Evolutionary conservation across 768 basidiomycete genomes (phyloP), one percentile per base, ranked within the genome.

Genomic region (Boletellus emodensis): DNA sequence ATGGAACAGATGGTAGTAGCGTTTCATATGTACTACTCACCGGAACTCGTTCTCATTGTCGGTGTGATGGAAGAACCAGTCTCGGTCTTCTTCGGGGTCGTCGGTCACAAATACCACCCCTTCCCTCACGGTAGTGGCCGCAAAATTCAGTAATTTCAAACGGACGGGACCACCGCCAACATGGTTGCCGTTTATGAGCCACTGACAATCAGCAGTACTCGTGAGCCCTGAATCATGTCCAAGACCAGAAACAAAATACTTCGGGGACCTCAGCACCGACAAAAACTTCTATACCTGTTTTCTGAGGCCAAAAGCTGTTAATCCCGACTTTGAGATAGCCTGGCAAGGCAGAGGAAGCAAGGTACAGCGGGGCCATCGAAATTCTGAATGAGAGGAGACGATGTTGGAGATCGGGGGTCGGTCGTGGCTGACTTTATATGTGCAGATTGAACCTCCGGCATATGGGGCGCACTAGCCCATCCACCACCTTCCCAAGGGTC

Each of bases 281-380:
- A 11, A 26, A 28, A 37, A 53, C 52, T 15, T 39, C 28, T 39
- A n/a, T n/a, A n/a, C n/a, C n/a, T n/a, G n/a, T n/a, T n/a, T n/a
- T n/a, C n/a, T 51, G 49, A 24, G n/a, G 18, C 24, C n/a, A n/a
- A n/a, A n/a, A n/a, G n/a, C n/a, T n/a, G n/a, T n/a, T n/a, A 14
- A 42, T 13, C 6, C 41, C 41, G 30, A 26, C 12, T 10, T 51
- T 46, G 22, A 38, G 30, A 6, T 13, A 7, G 14, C 17, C 32
- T 7, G 20, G 6, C 11, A 15, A 9, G 2, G 24, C 10, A 43
- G 44, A 45, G 32, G 10, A 32, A 17, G 46, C 17, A n/a, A n/a
- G 13, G 44, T 45, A 45, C n/a, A n/a, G n/a, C n/a, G 3, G 4
- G 14, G 26, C n/a, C 41, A 43, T 43, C 28, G 41, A n/a, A 12